Base-by-base conservation (phyloP, 2,329 filamentous ascomycete species). In the Diplodia sapinea region DNA sequence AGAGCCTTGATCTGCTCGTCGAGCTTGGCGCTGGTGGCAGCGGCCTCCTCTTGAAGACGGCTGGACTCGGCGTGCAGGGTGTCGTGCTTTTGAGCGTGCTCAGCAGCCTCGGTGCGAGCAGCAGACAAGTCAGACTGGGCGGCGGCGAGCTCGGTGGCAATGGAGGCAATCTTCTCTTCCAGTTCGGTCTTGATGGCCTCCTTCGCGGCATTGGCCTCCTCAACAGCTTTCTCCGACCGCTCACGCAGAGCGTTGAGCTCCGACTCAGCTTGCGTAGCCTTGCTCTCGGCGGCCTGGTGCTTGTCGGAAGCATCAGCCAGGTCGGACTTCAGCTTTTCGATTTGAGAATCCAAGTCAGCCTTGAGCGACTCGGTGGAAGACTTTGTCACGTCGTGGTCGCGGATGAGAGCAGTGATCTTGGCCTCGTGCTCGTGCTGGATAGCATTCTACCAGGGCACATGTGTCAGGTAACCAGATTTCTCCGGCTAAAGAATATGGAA, bases 1-100 rank as follows among this genome's bases (percentile, higher is more conserved):
- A 78, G 72, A 52, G 72, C 69, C 67, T 74, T 71, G 40, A 78
- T 74, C 66, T 76, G 72, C 13, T 71, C 70, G 68, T 77, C 72
- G 50, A 77, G 71, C 2, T 70, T 65, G n/a, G 43, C 54, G 36
- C 40, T 54, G 12, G 52, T 47, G 40, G 63, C 51, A 23, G 63
- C 47, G n/a, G 68, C 65, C 51, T 67, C 66, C 43, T 64, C 61
- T 23, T 70, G 61, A 20, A 57, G 55, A 49, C 40, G 55, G 20
- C 40, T 61, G 3, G 43, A 51, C 54, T 66, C 67, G 12, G 61
- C 67, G 15, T 70, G 59, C 23, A 68, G 56, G 49, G 52, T 62
- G 55, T 59, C 63, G 65, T 8, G 73, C 50, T 77, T 75, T 69
- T 74, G 70, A 57, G 68, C 68, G 69, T 75, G 70, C 6, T 78